Evolutionary conservation across 1,284 basidiomycete genomes (phyloP).

Genomic region (Volvariella volvacea): DNA sequence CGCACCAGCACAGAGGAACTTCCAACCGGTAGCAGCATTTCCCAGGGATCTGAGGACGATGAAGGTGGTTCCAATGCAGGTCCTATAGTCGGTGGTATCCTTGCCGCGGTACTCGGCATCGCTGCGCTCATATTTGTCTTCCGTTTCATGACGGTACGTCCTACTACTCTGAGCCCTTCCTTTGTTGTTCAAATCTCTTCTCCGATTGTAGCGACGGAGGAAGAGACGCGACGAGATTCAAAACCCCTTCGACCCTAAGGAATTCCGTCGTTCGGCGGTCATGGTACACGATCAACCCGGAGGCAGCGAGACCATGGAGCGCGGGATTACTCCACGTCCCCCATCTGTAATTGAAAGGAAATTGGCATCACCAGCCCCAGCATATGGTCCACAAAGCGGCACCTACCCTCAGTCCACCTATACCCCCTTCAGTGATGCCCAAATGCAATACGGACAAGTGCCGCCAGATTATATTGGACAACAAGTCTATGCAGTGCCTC

Average conservation of each 20-base stretch:
- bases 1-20: too few relatives aligned
- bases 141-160: constrained; percentile 2
- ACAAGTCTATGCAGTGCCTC: constrained; percentile 4
- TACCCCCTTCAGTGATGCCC: constrained; percentile 2
- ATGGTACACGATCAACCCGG: constrained; percentile 18
- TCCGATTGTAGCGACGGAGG: constrained; percentile 5
- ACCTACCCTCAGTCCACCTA: constrained; percentile 15
- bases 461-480: constrained; percentile 5
- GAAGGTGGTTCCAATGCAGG: constrained; percentile 1
- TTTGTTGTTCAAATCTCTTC: neutral
- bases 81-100: constrained; percentile 4
- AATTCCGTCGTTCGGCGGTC: constrained; percentile 15
- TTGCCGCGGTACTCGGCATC: constrained; percentile 3
- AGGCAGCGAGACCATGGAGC: constrained; percentile 44
- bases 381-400: constrained; percentile 32
- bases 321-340: constrained; percentile 39
- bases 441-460: constrained; percentile 6
- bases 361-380: constrained; percentile 23
- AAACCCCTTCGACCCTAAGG: constrained; percentile 10
- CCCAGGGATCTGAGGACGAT: too few relatives aligned
- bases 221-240: constrained; percentile 5
- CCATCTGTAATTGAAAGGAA: constrained; percentile 53
- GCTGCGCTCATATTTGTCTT: neutral
- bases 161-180: neutral
- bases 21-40: too few relatives aligned